Percentiles rank a stretch among this genome's conserved stretches.
These are phyloP conservation scores for Podospora tetraspora DNA, from an alignment of 495 filamentous ascomycete species.

Conservation along the genomic window DNA sequence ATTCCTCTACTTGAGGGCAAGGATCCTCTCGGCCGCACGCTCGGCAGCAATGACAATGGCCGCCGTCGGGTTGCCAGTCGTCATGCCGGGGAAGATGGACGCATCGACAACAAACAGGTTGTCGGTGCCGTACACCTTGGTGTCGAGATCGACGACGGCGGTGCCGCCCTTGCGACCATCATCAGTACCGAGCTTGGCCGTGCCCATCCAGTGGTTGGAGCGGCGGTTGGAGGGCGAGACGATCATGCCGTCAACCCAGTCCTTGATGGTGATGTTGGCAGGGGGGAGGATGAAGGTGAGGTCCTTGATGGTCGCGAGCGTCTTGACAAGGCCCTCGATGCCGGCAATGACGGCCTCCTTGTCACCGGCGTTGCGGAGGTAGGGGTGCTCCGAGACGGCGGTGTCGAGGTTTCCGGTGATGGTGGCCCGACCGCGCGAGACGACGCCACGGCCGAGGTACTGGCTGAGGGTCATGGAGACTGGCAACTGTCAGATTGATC, in stretches of 20 bases:
- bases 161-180: slow-evolving; percentile 59
- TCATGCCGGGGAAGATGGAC: slow-evolving; percentile 59
- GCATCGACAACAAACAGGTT: slow-evolving; percentile 64
- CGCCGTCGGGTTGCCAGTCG: slow-evolving; percentile 56
- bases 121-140: slow-evolving; percentile 67
- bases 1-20: slow-evolving; percentile 14
- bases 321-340: slow-evolving; percentile 54
- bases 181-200: slow-evolving; percentile 60
- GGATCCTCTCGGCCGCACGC: slow-evolving; percentile 43
- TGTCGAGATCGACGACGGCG: slow-evolving; percentile 62
- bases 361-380: slow-evolving; percentile 48
- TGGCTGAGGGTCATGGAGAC: slow-evolving; percentile 57
- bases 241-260: slow-evolving; percentile 48
- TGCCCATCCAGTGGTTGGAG: slow-evolving; percentile 64
- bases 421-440: slow-evolving; percentile 55
- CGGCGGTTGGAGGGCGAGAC: slow-evolving; percentile 54
- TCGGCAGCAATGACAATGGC: slow-evolving; percentile 56
- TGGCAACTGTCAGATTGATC: slow-evolving; percentile 15
- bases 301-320: slow-evolving; percentile 48
- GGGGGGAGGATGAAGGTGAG: slow-evolving; percentile 54
- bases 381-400: slow-evolving; percentile 48
- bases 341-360: slow-evolving; percentile 47
- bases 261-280: slow-evolving; percentile 46
- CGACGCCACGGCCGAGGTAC: slow-evolving; percentile 59
- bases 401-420: slow-evolving; percentile 52